Percentiles rank a stretch among this genome's conserved stretches.
Conservation (phyloP, 2,329 filamentous ascomycete genomes). For the Aspergillus neoniger region DNA sequence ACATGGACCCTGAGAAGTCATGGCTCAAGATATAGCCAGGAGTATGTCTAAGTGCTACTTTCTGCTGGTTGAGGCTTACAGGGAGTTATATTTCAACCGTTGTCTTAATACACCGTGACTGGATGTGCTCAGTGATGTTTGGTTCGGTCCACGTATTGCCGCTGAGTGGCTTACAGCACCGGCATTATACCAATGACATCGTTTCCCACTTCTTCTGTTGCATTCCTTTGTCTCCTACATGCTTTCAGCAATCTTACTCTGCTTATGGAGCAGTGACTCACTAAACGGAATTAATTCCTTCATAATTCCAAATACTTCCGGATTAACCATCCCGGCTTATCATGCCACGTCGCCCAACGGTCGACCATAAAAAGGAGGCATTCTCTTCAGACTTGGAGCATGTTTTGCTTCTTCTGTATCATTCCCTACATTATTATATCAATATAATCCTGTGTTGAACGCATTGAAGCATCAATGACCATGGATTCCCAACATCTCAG, state of each 20-base stretch:
- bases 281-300: background rate
- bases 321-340: background rate
- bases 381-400: too few species aligned
- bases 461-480: too few species aligned
- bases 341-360: background rate
- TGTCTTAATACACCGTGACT: background rate
- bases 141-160: background rate
- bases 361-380: background rate
- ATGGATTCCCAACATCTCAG: constrained; percentile 1
- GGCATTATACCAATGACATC: background rate
- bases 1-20: background rate
- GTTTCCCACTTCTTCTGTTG: background rate
- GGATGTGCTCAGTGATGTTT: background rate
- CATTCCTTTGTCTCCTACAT: background rate
- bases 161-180: background rate
- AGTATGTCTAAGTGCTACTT: too few species aligned
- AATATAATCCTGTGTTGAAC: too few species aligned
- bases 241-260: background rate
- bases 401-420: too few species aligned
- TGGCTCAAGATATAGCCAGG: background rate
- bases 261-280: background rate
- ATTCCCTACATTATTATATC: too few species aligned
- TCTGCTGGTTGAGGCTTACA: too few species aligned
- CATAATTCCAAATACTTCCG: constrained; percentile 2
- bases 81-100: too few species aligned